phyloP scores from a whole-genome alignment of 345 rosid species.

The Linum lewisii region DNA sequence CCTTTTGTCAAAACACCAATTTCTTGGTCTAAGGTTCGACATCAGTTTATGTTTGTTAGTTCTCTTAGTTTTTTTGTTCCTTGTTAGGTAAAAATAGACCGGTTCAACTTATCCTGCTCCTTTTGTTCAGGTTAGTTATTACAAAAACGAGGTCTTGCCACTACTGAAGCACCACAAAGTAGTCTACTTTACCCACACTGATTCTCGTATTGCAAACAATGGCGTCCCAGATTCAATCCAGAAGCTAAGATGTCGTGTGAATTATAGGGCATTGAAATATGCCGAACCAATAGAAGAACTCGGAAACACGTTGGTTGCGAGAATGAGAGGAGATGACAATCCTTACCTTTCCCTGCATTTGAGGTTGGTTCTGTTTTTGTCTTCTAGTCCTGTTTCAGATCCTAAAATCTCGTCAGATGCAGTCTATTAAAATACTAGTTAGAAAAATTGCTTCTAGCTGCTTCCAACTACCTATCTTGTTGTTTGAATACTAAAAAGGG shows the following conservation, averaged over 20 bases:
- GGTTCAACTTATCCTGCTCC: conserved; percentile 6
- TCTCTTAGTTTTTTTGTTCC: not conserved
- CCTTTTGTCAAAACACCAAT: conserved; percentile 76
- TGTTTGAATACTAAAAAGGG: not conserved
- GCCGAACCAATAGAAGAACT: conserved; percentile 72
- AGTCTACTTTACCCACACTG: conserved; percentile 84
- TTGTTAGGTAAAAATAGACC: not conserved
- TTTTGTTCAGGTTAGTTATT: conserved; percentile 65
- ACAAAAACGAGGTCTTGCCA: conserved; percentile 66
- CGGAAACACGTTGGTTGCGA: conserved; percentile 61
- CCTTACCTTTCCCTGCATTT: conserved; percentile 93
- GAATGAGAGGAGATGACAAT: conserved; percentile 63
- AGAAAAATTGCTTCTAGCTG: not conserved
- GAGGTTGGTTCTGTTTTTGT: conserved; percentile 41
- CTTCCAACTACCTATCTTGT: not conserved
- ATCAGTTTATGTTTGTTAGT: not conserved
- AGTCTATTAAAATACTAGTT: not conserved
- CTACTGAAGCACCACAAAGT: conserved; percentile 76
- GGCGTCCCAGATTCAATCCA: conserved; percentile 54
- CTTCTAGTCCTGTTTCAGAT: not conserved
- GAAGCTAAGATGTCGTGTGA: conserved; percentile 83
- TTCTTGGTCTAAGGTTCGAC: conserved; percentile 88
- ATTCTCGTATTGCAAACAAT: conserved; percentile 91
- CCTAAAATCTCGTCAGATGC: not conserved
- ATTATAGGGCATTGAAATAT: conserved; percentile 74